A percentile compares a stretch with the other conserved stretches of the same genome.
Evolutionary conservation across 768 basidiomycete species (phyloP).

Genomic region (Pleurotus djamor): DNA sequence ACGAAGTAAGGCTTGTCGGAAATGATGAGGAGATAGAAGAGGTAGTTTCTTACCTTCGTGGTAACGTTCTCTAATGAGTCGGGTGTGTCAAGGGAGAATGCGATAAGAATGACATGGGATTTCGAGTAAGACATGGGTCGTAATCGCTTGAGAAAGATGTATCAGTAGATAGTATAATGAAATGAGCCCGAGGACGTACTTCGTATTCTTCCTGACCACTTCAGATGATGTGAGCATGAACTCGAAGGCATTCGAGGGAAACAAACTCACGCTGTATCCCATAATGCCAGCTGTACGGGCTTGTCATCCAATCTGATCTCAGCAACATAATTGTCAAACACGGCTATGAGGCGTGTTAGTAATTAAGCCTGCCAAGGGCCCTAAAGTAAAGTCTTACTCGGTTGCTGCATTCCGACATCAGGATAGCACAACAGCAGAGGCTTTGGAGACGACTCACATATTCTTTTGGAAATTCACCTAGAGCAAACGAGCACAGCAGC

Average conservation of each 20-base stretch:
- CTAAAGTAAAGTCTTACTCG: constrained; percentile 38
- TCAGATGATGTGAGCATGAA: constrained; percentile 3
- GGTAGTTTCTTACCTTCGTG: constrained; percentile 62
- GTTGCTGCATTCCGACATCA: constrained; percentile 41
- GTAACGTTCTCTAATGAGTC: constrained; percentile 96
- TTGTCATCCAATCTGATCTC: constrained; percentile 98
- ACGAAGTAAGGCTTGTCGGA: constrained; percentile 6
- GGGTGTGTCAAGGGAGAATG: constrained; percentile 93
- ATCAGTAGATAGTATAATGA: constrained; percentile 9
- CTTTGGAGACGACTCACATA: constrained; percentile 59
- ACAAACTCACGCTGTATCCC: constrained; percentile 95
- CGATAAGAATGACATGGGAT: constrained; percentile 98
- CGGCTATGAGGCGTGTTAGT: constrained; percentile 49
- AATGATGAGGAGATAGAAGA: constrained; percentile 8
- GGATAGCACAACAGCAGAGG: constrained; percentile 3
- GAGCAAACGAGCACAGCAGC: constrained; percentile 85
- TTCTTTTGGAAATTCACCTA: constrained; percentile 95
- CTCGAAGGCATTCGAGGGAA: constrained; percentile 7
- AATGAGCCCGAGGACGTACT: constrained; percentile 34
- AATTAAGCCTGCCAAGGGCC: constrained; percentile 13
- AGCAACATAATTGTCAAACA: constrained; percentile 98
- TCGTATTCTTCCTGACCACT: constrained; percentile 99
- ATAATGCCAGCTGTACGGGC: constrained; percentile 93
- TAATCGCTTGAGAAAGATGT: constrained; percentile 56
- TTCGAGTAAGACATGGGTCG: constrained; percentile 97